Conservation (phyloP, 768 basidiomycete genomes). For the Suillus plorans region DNA sequence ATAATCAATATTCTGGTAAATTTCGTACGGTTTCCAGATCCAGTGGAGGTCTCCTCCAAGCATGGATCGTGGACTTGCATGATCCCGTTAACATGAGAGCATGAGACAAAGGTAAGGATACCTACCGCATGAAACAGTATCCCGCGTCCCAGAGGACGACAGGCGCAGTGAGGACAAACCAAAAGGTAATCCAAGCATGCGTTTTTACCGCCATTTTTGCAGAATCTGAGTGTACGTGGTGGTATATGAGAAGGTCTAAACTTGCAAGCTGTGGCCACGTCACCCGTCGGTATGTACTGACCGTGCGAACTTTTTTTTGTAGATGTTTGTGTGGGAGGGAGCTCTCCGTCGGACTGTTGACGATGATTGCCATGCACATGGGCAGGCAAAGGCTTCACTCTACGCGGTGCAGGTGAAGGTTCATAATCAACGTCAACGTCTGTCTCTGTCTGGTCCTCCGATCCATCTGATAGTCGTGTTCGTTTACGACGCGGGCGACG, state of each 20-base stretch:
- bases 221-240: constrained; percentile 10
- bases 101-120: constrained; percentile 16
- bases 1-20: constrained; percentile 68
- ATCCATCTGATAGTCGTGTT: constrained; percentile 6
- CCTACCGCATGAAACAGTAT: constrained; percentile 81
- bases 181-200: constrained; percentile 58
- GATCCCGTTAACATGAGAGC: background rate
- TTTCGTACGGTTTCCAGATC: constrained; percentile 84
- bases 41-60: constrained; percentile 86
- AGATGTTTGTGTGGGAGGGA: background rate
- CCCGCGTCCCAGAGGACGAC: constrained; percentile 77
- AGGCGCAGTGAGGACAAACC: constrained; percentile 55
- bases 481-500: background rate
- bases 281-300: constrained; percentile 2
- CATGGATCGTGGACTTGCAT: constrained; percentile 79
- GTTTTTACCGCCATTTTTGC: constrained; percentile 49
- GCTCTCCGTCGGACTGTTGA: background rate
- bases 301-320: constrained; percentile 7
- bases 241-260: constrained; percentile 3
- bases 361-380: background rate
- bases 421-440: background rate
- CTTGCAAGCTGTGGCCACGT: background rate
- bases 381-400: constrained; percentile 1
- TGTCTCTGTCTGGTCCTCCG: constrained; percentile 1
- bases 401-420: background rate